Evolutionary conservation across 371 early-diverging fungal genomes (phyloP).

Genomic region (Lichtheimia hyalospora): DNA sequence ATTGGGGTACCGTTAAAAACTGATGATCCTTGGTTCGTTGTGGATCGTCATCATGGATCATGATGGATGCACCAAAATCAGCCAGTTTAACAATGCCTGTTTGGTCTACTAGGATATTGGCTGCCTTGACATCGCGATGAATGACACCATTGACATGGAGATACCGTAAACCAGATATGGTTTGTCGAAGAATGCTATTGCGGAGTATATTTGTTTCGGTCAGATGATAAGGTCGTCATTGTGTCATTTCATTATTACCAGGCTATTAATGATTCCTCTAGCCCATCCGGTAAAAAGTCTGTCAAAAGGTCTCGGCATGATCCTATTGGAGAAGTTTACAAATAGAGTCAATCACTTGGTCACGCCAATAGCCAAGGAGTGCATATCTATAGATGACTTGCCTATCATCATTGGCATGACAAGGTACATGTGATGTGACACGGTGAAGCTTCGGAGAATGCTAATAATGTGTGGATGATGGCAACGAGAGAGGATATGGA

Average conservation of each 20-base stretch:
- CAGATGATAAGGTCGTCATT: not conserved
- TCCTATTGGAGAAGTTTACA: constrained; percentile 14
- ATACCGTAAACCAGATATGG: constrained; percentile 83
- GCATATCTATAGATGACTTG: constrained; percentile 25
- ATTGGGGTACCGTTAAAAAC: not conserved
- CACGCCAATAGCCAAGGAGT: not conserved
- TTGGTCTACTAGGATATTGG: constrained; percentile 87
- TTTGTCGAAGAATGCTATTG: constrained; percentile 77
- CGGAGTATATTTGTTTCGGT: constrained; percentile 1
- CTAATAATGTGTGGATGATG: constrained; percentile 66
- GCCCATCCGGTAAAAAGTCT: constrained; percentile 21
- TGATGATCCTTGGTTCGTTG: not conserved
- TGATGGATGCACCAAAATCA: constrained; percentile 45
- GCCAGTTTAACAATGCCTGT: constrained; percentile 41
- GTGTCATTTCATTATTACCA: constrained; percentile 16
- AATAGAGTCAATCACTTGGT: not conserved
- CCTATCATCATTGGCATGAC: constrained; percentile 69
- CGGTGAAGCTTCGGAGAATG: constrained; percentile 64
- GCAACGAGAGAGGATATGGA: constrained; percentile 72
- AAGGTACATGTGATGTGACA: constrained; percentile 55
- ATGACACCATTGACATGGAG: constrained; percentile 89
- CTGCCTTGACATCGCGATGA: constrained; percentile 96
- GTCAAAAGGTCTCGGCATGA: constrained; percentile 41
- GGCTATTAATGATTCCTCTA: constrained; percentile 34
- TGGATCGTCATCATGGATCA: constrained; percentile 6